Conservation (phyloP, 23 red algal genomes). For the Gracilariopsis chorda region DNA sequence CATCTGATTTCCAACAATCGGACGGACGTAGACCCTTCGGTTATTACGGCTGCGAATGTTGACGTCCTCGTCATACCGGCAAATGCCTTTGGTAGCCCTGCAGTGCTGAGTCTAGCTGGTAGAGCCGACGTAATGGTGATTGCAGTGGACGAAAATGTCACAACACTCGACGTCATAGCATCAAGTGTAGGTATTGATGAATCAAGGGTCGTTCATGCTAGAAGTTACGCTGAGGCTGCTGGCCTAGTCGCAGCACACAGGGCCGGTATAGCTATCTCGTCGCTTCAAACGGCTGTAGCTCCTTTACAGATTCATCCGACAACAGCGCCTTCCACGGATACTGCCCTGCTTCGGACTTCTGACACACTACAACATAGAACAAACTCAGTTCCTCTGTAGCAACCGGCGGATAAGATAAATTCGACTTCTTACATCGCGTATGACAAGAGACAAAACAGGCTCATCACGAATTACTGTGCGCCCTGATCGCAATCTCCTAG, state of each 20-base stretch:
- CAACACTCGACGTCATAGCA: constrained; percentile 38
- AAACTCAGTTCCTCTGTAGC: neutral
- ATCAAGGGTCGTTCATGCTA: constrained; percentile 44
- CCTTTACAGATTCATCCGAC: neutral
- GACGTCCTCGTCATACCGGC: constrained; percentile 76
- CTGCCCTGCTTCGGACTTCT: too few species aligned
- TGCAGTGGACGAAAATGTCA: constrained; percentile 78
- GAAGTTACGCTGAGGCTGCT: constrained; percentile 88
- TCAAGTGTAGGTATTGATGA: constrained; percentile 30
- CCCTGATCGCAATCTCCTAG: constrained; percentile 11
- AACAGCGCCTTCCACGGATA: too few species aligned
- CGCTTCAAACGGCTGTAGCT: constrained; percentile 53
- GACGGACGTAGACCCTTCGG: neutral
- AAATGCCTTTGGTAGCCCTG: constrained; percentile 51
- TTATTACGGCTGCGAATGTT: constrained; percentile 58
- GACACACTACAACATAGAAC: too few species aligned
- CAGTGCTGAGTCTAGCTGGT: constrained; percentile 44
- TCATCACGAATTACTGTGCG: constrained; percentile 16
- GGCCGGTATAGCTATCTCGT: constrained; percentile 60
- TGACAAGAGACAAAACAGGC: constrained; percentile 22
- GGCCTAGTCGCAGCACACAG: constrained; percentile 82
- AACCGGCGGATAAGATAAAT: neutral
- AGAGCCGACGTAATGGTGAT: constrained; percentile 54
- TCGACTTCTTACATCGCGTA: constrained; percentile 18
- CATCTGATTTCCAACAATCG: neutral